A percentile compares a stretch with the other conserved stretches of the same genome.
These are phyloP conservation scores for Ceratocystis papillata DNA, from an alignment of 2,329 filamentous ascomycete genomes.

Conservation along the genomic window DNA sequence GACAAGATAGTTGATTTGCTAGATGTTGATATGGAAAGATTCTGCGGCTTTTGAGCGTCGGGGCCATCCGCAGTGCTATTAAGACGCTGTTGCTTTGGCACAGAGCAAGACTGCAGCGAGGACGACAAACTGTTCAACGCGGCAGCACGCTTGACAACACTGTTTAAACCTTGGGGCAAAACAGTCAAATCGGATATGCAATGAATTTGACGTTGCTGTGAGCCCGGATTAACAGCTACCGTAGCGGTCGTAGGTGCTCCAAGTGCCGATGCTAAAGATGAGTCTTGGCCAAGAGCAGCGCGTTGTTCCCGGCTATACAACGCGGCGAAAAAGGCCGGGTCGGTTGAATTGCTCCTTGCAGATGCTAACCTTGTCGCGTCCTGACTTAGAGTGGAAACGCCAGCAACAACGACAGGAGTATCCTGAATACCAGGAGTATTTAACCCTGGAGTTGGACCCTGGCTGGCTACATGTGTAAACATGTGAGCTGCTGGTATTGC, in stretches of 20 bases:
- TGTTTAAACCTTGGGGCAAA: neutral
- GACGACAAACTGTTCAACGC: neutral
- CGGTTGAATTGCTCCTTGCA: constrained; percentile 34
- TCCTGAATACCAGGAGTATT: neutral
- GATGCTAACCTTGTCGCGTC: constrained; percentile 7
- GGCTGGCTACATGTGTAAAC: neutral
- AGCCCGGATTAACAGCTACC: neutral
- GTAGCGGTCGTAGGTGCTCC: neutral
- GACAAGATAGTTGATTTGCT: neutral
- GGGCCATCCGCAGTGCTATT: neutral
- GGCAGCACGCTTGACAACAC: neutral
- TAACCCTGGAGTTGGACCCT: neutral
- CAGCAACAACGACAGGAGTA: neutral
- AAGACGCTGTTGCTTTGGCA: neutral
- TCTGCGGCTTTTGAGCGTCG: neutral
- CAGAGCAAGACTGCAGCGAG: neutral
- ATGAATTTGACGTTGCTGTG: neutral
- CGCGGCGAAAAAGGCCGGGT: constrained; percentile 39
- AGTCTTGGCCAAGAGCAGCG: constrained; percentile 25
- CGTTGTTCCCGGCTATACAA: constrained; percentile 40
- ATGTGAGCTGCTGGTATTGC: neutral
- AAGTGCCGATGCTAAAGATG: neutral
- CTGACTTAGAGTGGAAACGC: neutral
- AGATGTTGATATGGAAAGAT: neutral
- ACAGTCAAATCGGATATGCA: neutral